A percentile compares a stretch with the other conserved stretches of the same genome.
phyloP scores from a whole-genome alignment of 1,139 yeast species.

The Pichia norvegensis region DNA sequence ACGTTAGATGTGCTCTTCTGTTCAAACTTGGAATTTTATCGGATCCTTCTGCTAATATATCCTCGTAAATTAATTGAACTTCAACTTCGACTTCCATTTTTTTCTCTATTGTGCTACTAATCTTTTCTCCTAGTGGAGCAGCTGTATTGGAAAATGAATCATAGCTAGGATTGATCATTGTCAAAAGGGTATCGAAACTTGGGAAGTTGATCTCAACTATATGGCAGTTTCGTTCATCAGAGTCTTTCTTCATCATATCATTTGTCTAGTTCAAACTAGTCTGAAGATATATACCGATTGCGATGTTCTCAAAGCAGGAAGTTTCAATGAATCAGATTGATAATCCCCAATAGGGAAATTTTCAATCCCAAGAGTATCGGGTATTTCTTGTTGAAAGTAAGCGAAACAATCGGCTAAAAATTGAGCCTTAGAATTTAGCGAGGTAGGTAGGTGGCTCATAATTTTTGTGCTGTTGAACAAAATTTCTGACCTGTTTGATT shows the following conservation, averaged over 20 bases:
- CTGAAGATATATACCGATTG: no score
- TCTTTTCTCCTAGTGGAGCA: conserved; percentile 13
- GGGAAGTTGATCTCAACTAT: not conserved
- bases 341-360: not conserved
- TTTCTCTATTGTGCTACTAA: conserved; percentile 23
- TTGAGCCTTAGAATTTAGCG: no score
- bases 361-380: not conserved
- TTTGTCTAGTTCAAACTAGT: no score
- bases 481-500: not conserved
- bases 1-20: conserved; percentile 33
- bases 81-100: conserved; percentile 27
- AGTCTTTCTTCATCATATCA: no score
- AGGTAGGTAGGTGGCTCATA: no score
- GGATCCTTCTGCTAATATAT: conserved; percentile 22
- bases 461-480: no score
- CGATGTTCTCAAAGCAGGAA: no score
- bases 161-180: conserved; percentile 16
- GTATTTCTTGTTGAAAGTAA: no score
- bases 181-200: conserved; percentile 20
- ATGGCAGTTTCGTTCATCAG: not conserved
- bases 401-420: no score
- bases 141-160: conserved; percentile 11
- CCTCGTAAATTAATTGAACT: conserved; percentile 27
- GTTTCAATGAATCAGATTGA: not conserved
- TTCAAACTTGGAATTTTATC: conserved; percentile 27